Base-by-base conservation (phyloP, 768 basidiomycete species). In the Scleroderma bovista region DNA sequence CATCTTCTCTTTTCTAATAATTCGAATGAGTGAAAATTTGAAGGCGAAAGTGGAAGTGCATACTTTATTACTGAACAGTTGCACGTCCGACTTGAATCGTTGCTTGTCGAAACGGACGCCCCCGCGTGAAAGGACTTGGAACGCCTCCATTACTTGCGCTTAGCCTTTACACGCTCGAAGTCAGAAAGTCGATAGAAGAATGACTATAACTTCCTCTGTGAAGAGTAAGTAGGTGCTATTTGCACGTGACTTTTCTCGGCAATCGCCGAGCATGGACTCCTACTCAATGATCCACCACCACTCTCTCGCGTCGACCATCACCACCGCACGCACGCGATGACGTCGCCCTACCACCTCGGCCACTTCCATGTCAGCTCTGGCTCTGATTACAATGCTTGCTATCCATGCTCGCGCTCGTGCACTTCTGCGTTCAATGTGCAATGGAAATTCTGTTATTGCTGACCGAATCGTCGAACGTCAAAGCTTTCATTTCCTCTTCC, bases 61-160 rank as follows among this genome's bases (percentile, higher is more conserved):
- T 44, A 58, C 73, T 51, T 58, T 86, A 86, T 52, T 77, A 29
- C 9, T 75, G 69, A 95, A 94, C 7, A 89, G 68, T 24, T 76
- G 63, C 8, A 87, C 77, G 60, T 94, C 90, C 0, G 71, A 67
- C 57, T 81, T 76, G 66, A 86, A 93, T 26, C 76, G 73, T 36
- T 71, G 72, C 69, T 89, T 94, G 75, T 93, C 77, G 57, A 97
- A 96, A 48, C 73, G 76, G 1, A 78, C 78, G 1, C 92, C 91
- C 31, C 94, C 94, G 15, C 90, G 80, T 29, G 93, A 92, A 23
- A 98, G 80, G 12, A 96, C 67, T 55, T 86, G 87, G 66, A 98
- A 98, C 5, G 91, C 84, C 58, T 93, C 91, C 87, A 90, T 89
- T 44, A 46, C 20, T 43, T 16, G 8, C 6, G 5, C 23, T 15